Base-by-base conservation (phyloP, 176 grass and related monocot genomes). In the Oropetium thomaeum region DNA sequence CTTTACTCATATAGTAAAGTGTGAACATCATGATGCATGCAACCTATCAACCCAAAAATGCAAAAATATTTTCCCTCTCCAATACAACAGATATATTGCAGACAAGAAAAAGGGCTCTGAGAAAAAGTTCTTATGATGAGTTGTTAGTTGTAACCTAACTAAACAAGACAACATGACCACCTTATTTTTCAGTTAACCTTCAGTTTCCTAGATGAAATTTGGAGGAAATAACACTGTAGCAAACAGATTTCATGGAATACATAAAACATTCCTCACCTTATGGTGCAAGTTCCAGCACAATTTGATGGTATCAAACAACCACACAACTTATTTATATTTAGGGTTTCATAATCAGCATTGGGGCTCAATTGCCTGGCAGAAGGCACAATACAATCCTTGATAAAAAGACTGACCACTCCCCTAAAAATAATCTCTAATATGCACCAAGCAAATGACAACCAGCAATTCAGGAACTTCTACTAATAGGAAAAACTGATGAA, bases 401-500 rank as follows among this genome's bases (percentile, higher is more conserved):
- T 25, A 70, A 40, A 29, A 10, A 17, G 20, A 54, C 26, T 13
- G 62, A n/a, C 9, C 20, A 71, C 31, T 58, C 60, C 15, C 1
- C 45, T 17, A 23, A 57, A 23, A 47, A 79, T 28, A 11, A 57
- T 13, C 12, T 48, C 39, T 71, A 49, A 57, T 19, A 49, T 58
- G 39, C 60, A 79, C 40, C 33, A 62, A 42, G 27, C 27, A 27
- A 32, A 5, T 0, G 0, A 23, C 37, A 10, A 2, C 3, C 5
- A 25, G 82, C 38, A 66, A 62, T 57, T 26, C 14, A 10, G 12
- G 12, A 73, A 79, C 59, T 67, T 75, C 30, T 54, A 5, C 58
- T 58, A 49, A 49, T 1, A 41, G 49, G 30, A 71, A 17, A 74
- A 58, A 35, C 40, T 52, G 32, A 11, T 31, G 32, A 61, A 75